Percentiles rank a stretch among this genome's conserved stretches.
Evolutionary conservation across 768 basidiomycete genomes (phyloP).

Genomic region (Termitomyces sp.): DNA sequence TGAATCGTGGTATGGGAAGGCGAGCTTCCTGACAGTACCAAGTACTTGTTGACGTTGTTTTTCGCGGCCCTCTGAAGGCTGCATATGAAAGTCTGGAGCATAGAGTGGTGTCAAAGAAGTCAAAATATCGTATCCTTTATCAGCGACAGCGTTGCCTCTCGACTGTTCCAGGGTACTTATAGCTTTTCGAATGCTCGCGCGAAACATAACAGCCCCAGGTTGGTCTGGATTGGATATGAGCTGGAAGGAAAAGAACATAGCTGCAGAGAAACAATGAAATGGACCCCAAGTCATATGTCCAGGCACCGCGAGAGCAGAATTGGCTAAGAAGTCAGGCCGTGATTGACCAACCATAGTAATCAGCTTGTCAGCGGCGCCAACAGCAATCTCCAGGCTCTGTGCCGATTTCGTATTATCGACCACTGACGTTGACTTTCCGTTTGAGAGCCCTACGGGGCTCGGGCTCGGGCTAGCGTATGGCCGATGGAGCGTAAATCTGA

Average conservation of each 20-base stretch:
- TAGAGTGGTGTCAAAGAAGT: slow-evolving; percentile 71
- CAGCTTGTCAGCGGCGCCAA: slow-evolving; percentile 70
- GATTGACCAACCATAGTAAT: slow-evolving; percentile 74
- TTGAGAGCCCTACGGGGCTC: slow-evolving; percentile 16
- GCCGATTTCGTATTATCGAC: slow-evolving; percentile 39
- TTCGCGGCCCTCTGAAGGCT: slow-evolving; percentile 45
- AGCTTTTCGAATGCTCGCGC: slow-evolving; percentile 68
- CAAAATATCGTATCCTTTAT: slow-evolving; percentile 70
- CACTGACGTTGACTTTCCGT: slow-evolving; percentile 21
- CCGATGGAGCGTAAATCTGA: slow-evolving; percentile 79
- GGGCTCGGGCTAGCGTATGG: slow-evolving; percentile 53
- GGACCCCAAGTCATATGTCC: slow-evolving; percentile 84
- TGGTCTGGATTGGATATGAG: slow-evolving; percentile 77
- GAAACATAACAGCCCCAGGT: slow-evolving; percentile 71
- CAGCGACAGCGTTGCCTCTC: slow-evolving; percentile 60
- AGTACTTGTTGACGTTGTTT: slow-evolving; percentile 58
- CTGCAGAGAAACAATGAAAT: slow-evolving; percentile 80
- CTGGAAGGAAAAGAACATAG: slow-evolving; percentile 91
- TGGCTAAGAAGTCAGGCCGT: slow-evolving; percentile 69
- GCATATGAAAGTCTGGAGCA: slow-evolving; percentile 50
- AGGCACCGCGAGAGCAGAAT: slow-evolving; percentile 62
- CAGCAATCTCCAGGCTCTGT: slow-evolving; percentile 67
- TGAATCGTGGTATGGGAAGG: slow-evolving; percentile 77
- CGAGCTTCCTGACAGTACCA: slow-evolving; percentile 64
- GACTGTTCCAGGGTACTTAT: slow-evolving; percentile 60